phyloP scores from a whole-genome alignment of 192 early-diverging fungal species.

The Coemansia sp. region DNA sequence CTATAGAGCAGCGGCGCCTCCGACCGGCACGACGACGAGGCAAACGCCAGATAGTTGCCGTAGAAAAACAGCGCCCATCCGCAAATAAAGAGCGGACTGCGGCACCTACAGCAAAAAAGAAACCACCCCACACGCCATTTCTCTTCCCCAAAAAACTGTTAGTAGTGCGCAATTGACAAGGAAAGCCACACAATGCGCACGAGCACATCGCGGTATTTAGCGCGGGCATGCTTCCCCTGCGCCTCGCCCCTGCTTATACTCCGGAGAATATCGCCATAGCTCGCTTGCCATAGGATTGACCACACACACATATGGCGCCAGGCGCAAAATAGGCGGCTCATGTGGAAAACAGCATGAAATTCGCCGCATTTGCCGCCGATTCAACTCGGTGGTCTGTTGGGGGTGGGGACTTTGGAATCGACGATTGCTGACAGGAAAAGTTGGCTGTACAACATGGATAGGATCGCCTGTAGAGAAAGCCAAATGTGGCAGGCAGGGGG shows the following conservation, averaged over 20 bases:
- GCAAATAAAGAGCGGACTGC: slow-evolving; percentile 63
- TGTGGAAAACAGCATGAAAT: not conserved
- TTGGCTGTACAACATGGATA: not conserved
- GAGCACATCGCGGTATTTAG: slow-evolving; percentile 10
- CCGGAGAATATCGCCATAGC: not conserved
- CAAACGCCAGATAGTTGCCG: slow-evolving; percentile 74
- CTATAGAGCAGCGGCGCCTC: slow-evolving; percentile 64
- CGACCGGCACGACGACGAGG: slow-evolving; percentile 18
- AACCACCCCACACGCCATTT: slow-evolving; percentile 2
- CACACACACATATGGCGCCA: not conserved
- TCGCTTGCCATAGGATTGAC: not conserved
- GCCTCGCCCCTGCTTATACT: not conserved
- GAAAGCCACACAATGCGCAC: not conserved
- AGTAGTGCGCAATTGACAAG: not conserved
- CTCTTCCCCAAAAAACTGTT: slow-evolving; percentile 6
- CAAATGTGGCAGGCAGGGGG: not conserved
- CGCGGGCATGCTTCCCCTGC: slow-evolving; percentile 6
- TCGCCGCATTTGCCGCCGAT: not conserved
- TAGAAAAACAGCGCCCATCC: slow-evolving; percentile 67
- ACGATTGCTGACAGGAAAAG: not conserved
- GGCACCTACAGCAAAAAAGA: slow-evolving; percentile 52
- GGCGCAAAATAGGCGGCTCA: not conserved
- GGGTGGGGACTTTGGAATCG: not conserved
- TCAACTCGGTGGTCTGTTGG: slow-evolving; percentile 6
- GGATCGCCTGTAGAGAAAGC: not conserved